Evolutionary conservation across 2,329 filamentous ascomycete species (phyloP).

Genomic region (Fusarium papillatum): DNA sequence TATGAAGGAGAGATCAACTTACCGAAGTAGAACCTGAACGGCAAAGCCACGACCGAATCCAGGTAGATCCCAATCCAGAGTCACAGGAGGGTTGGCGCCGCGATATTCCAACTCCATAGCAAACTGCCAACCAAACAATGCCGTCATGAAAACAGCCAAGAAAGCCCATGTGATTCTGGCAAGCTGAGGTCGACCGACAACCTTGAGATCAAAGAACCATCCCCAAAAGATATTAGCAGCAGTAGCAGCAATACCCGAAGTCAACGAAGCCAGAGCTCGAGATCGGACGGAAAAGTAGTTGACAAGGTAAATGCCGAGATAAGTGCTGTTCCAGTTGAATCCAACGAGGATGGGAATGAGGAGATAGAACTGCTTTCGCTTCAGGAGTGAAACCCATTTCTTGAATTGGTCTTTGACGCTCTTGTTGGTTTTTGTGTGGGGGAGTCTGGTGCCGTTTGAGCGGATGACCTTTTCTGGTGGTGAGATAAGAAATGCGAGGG

Average conservation of each 20-base stretch:
- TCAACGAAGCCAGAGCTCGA: constrained; percentile 59
- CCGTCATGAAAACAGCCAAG: constrained; percentile 57
- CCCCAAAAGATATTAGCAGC: constrained; percentile 63
- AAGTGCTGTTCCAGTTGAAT: constrained; percentile 65
- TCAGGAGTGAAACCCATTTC: constrained; percentile 52
- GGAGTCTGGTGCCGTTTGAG: constrained; percentile 32
- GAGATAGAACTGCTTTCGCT: constrained; percentile 59
- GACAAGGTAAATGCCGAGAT: constrained; percentile 65
- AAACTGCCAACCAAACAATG: constrained; percentile 61
- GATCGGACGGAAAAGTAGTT: constrained; percentile 66
- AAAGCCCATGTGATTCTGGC: constrained; percentile 58
- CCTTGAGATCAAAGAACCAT: constrained; percentile 61
- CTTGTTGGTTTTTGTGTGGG: constrained; percentile 26
- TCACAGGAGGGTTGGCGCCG: constrained; percentile 50
- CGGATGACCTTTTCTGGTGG: constrained; percentile 41
- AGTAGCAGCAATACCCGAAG: constrained; percentile 59
- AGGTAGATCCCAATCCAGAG: constrained; percentile 59
- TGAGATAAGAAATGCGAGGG: constrained; percentile 37
- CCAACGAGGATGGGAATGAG: constrained; percentile 63
- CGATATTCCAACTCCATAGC: constrained; percentile 61
- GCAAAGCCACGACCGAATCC: constrained; percentile 62
- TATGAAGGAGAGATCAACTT: constrained; percentile 7
- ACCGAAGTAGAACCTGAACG: constrained; percentile 61
- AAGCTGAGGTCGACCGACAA: constrained; percentile 55
- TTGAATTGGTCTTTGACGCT: constrained; percentile 27